Conservation (phyloP, 2,329 filamentous ascomycete genomes). For the Arthrobotrys pseudoclavata region DNA sequence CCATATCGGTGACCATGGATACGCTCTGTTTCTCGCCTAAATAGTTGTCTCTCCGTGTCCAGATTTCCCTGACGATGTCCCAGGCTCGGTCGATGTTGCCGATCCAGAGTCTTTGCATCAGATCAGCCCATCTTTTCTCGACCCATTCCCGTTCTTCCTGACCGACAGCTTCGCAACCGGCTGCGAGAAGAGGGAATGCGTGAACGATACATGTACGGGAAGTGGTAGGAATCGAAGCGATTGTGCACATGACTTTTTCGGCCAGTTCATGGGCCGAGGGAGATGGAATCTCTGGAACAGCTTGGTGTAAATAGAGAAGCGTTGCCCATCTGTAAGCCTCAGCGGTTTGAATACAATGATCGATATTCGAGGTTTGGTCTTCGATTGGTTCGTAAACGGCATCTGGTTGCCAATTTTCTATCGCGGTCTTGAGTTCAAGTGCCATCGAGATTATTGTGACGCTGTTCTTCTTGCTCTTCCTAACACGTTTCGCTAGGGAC, state of each 20-base stretch:
- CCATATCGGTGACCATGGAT: conserved; percentile 66
- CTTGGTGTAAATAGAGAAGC: conserved; percentile 76
- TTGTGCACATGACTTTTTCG: conserved; percentile 73
- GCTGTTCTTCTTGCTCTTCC: conserved; percentile 71
- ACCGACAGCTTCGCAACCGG: conserved; percentile 75
- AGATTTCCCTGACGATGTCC: conserved; percentile 77
- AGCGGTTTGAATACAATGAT: conserved; percentile 75
- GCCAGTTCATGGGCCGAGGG: conserved; percentile 73
- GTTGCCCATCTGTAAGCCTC: conserved; percentile 77
- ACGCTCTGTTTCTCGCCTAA: conserved; percentile 61
- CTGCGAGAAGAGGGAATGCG: conserved; percentile 77
- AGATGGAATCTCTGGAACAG: conserved; percentile 77
- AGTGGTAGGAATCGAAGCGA: conserved; percentile 75
- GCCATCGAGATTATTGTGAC: conserved; percentile 73
- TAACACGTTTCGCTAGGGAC: conserved; percentile 75
- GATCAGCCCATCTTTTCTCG: conserved; percentile 73
- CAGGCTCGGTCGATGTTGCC: conserved; percentile 77
- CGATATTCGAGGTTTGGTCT: conserved; percentile 73
- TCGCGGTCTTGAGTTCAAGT: conserved; percentile 72
- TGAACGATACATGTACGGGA: conserved; percentile 77
- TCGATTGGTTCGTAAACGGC: conserved; percentile 73
- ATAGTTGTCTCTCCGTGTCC: conserved; percentile 73
- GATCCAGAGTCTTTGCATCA: conserved; percentile 75
- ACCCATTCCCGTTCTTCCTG: conserved; percentile 76
- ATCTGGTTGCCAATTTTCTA: conserved; percentile 75